Conservation (phyloP, 2,329 filamentous ascomycete species). For the Huntiella decipiens region DNA sequence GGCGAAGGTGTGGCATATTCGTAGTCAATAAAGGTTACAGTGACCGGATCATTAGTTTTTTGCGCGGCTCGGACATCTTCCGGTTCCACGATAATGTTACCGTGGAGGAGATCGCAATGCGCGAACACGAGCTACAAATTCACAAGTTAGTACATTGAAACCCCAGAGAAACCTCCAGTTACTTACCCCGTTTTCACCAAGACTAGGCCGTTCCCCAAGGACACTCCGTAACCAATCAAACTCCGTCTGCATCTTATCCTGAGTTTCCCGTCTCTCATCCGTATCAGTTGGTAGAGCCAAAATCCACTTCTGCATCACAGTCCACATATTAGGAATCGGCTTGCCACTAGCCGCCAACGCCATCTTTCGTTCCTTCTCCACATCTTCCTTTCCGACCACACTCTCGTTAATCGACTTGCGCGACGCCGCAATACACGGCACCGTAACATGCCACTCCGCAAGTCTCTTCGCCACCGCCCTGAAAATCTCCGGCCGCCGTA, state of each 20-base stretch:
- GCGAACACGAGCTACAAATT: slow-evolving; percentile 58
- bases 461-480: slow-evolving; percentile 66
- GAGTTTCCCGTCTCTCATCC: slow-evolving; percentile 46
- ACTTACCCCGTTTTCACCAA: slow-evolving; percentile 56
- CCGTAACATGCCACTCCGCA: slow-evolving; percentile 77
- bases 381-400: slow-evolving; percentile 12
- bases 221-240: slow-evolving; percentile 48
- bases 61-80: slow-evolving; percentile 12
- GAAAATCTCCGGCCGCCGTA: slow-evolving; percentile 59
- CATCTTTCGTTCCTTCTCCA: slow-evolving; percentile 23
- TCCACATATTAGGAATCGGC: slow-evolving; percentile 76
- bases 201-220: slow-evolving; percentile 56
- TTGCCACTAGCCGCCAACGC: slow-evolving; percentile 42
- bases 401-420: slow-evolving; percentile 17
- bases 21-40: slow-evolving; percentile 86
- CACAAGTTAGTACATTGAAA: too few relatives aligned
- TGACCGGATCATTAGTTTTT: slow-evolving; percentile 18
- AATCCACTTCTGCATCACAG: slow-evolving; percentile 92
- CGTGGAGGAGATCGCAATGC: slow-evolving; percentile 88
- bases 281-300: slow-evolving; percentile 59
- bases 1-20: slow-evolving; percentile 92
- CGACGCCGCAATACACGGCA: slow-evolving; percentile 33
- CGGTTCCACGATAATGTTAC: slow-evolving; percentile 79
- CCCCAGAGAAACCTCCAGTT: background rate
- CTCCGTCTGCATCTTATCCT: slow-evolving; percentile 53